A percentile compares a stretch with the other conserved stretches of the same genome.
Evolutionary conservation across 208 protist genomes (phyloP).

Genomic region (Trichomonas tenax): DNA sequence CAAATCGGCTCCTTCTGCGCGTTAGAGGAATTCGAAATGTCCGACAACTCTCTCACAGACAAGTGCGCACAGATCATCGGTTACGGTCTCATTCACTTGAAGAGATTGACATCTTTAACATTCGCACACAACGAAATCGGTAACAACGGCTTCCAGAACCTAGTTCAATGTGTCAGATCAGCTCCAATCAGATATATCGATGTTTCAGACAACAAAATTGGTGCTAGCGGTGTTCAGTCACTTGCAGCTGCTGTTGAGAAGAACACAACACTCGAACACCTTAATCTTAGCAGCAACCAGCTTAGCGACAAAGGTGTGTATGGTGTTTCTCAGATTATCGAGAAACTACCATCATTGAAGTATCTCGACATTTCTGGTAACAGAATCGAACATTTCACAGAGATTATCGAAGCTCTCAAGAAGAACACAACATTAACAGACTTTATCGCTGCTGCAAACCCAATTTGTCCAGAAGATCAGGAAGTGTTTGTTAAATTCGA

Average conservation of each 20-base stretch:
- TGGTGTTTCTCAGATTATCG: neutral
- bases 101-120: neutral
- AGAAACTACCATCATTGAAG: neutral
- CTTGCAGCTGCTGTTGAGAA: neutral
- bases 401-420: neutral
- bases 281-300: neutral
- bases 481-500: neutral
- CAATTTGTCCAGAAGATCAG: neutral
- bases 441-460: neutral
- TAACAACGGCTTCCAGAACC: neutral
- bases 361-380: constrained; percentile 8
- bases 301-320: neutral
- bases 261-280: neutral
- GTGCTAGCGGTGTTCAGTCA: neutral
- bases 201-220: neutral
- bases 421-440: neutral
- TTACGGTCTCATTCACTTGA: neutral
- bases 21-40: neutral
- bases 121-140: constrained; percentile 8
- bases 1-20: neutral
- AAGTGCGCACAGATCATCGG: neutral
- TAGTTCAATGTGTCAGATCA: neutral
- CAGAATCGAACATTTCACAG: neutral
- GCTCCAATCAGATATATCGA: neutral
- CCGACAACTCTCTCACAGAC: neutral